Evolutionary conservation across 495 filamentous ascomycete genomes (phyloP), one percentile per base, ranked within the genome.

Genomic region (Penicillium soppii): DNA sequence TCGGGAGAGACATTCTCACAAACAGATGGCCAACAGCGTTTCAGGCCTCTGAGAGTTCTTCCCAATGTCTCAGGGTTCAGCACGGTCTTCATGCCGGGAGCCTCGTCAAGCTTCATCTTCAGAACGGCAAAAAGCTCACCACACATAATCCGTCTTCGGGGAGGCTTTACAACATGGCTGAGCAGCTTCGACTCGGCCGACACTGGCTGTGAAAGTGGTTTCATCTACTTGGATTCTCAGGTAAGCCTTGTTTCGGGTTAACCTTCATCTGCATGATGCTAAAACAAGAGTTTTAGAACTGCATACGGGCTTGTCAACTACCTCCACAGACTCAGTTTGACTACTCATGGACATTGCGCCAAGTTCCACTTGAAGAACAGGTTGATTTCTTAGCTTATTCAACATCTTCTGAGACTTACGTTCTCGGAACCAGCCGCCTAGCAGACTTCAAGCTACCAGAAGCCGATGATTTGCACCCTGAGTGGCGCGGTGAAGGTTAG

Each of bases 391-490:
- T 97, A 13, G 72, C 86, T 8, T 92, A 92, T 60, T 92, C 95
- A 52, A 74, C 83, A 7, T 78, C 82, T 5, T 87, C 83, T 51
- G 78, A 81, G 21, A 80, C 84, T 27, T 97, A 95, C 56, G 85
- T 92, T 6, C 68, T 95, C 22, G 88, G 82, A 7, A 90, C 88
- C 27, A 85, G 82, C 49, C 69, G 72, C 20, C 63, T 59, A 37
- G 80, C 82, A 30, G 83, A 82, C 2, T 98, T 95, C 51, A 86
- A 87, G 60, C 72, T 96, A 26, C 89, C 89, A 2, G 89, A 89
- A 29, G 85, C 91, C 55, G 90, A 95, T 52, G 89, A 92, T 37
- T 78, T 89, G 37, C 86, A 90, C 57, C 84, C 84, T 46, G 87
- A 91, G 50, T 92, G 89, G 89, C 76, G 80, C 19, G 77, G 74